Percentiles rank a stretch among this genome's conserved stretches.
These are phyloP conservation scores for Grigorovia transvaalensis DNA, from an alignment of 805 yeast species.

Conservation along the genomic window DNA sequence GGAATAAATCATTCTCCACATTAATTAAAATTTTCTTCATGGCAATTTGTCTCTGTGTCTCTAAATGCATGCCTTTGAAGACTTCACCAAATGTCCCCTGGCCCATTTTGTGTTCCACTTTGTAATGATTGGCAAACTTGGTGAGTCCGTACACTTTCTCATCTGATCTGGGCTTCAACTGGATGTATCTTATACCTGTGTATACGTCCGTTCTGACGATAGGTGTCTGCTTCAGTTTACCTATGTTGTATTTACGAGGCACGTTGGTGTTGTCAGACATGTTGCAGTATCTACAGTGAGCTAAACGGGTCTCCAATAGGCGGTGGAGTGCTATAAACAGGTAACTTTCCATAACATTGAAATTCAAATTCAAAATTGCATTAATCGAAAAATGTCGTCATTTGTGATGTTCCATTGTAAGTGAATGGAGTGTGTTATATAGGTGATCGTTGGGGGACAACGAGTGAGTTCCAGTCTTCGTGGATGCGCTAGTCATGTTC, in stretches of 20 bases:
- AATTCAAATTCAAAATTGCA: neutral
- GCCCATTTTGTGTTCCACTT: conserved; percentile 44
- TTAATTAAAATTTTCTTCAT: conserved; percentile 68
- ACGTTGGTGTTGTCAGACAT: neutral
- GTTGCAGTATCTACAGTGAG: neutral
- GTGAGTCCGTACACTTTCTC: conserved; percentile 28
- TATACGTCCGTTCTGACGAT: conserved; percentile 19
- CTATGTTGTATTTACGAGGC: conserved; percentile 23
- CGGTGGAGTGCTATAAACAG: neutral
- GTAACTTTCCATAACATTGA: neutral
- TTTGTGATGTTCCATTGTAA: neutral
- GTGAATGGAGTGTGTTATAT: neutral
- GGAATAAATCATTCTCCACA: conserved; percentile 49
- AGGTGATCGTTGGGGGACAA: neutral
- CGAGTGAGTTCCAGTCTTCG: no score
- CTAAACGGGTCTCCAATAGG: neutral
- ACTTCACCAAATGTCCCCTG: conserved; percentile 90
- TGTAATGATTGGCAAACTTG: conserved; percentile 21
- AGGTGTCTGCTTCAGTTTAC: conserved; percentile 28
- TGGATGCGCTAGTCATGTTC: no score
- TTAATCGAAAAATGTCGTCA: neutral
- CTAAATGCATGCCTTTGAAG: conserved; percentile 51
- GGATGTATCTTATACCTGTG: conserved; percentile 22
- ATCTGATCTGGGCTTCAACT: conserved; percentile 15
- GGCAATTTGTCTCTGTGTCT: conserved; percentile 60